phyloP scores from a whole-genome alignment of 2,329 filamentous ascomycete species.

The Epichloe gansuensis region DNA sequence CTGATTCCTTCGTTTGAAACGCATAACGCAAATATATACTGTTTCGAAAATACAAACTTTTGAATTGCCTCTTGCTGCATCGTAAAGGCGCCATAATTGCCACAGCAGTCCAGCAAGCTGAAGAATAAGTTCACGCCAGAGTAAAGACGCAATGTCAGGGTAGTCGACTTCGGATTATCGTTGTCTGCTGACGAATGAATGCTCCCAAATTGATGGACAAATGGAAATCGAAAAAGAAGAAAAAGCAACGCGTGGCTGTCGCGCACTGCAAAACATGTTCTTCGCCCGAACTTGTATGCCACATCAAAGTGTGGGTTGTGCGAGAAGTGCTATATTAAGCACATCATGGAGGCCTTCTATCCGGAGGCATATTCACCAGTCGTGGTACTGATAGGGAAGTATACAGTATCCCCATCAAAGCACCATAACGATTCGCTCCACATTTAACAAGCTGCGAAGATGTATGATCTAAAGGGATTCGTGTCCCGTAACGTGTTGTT shows the following conservation, averaged over 20 bases:
- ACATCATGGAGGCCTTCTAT: background rate
- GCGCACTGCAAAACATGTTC: background rate
- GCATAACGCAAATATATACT: slow-evolving; percentile 19
- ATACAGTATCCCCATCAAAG: background rate
- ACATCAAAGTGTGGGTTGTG: background rate
- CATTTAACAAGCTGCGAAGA: background rate
- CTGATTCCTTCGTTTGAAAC: slow-evolving; percentile 13
- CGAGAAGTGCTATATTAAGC: background rate
- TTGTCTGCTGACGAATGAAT: background rate
- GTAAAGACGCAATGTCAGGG: background rate
- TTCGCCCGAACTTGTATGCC: background rate
- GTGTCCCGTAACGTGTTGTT: background rate
- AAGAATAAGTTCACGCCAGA: background rate
- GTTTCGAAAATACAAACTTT: slow-evolving; percentile 13
- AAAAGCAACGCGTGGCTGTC: background rate
- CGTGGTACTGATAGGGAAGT: background rate
- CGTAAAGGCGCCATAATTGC: slow-evolving; percentile 2
- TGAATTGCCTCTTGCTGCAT: slow-evolving; percentile 8
- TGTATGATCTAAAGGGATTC: slow-evolving; percentile 1
- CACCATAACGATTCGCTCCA: background rate
- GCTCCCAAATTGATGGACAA: background rate
- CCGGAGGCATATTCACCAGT: background rate
- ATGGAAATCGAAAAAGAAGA: background rate
- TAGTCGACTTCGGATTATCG: background rate
- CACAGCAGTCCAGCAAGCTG: background rate